These are phyloP conservation scores for Syzygium aromaticum DNA, from an alignment of 345 rosid genomes.

Conservation along the genomic window DNA sequence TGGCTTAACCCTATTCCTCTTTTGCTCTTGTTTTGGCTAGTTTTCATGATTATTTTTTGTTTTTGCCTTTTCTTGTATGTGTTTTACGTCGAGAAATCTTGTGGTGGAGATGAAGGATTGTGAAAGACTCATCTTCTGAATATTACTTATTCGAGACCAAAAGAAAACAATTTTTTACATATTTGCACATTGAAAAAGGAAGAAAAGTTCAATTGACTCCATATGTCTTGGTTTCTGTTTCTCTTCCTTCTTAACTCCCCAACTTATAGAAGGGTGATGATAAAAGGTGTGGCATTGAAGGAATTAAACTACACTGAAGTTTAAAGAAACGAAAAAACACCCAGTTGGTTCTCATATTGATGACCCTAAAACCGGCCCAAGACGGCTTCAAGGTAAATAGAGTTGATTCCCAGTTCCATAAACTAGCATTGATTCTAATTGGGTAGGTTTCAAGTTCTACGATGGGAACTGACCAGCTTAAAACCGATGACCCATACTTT, in stretches of 20 bases:
- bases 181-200: background rate
- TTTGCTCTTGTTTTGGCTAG: background rate
- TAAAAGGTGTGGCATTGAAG: background rate
- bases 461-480: background rate
- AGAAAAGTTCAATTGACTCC: background rate
- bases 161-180: background rate
- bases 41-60: background rate
- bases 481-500: background rate
- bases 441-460: background rate
- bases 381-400: background rate
- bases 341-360: background rate
- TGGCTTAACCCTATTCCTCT: background rate
- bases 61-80: background rate
- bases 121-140: background rate
- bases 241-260: background rate
- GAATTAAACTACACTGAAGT: background rate
- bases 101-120: background rate
- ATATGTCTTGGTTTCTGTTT: background rate
- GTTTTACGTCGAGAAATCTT: background rate
- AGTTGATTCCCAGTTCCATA: background rate
- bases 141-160: background rate
- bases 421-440: background rate
- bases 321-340: background rate
- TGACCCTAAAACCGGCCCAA: background rate
- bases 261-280: background rate